These are phyloP conservation scores for Leccinum truebloodii DNA, from an alignment of 768 basidiomycete species.

Conservation along the genomic window DNA sequence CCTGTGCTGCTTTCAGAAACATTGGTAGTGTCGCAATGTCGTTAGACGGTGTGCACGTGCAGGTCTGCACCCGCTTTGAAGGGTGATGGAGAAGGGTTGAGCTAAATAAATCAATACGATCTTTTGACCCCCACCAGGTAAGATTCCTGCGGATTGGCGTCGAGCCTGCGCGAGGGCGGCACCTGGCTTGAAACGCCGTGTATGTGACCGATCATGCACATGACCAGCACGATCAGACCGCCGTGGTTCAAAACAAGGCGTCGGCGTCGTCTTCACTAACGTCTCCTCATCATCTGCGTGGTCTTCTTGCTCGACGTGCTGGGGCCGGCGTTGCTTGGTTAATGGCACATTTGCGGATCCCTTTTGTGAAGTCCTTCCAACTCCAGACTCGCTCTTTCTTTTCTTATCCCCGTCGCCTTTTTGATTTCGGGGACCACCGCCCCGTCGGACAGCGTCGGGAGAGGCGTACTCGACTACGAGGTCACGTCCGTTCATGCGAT, in stretches of 20 bases:
- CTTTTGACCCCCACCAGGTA: constrained; percentile 67
- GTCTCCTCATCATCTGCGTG: constrained; percentile 1
- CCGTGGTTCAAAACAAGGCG: constrained; percentile 3
- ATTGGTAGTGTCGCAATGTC: too few species aligned
- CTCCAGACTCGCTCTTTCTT: constrained; percentile 4
- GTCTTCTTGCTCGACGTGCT: constrained; percentile 6
- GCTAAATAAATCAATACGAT: constrained; percentile 43
- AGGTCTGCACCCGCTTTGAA: too few species aligned
- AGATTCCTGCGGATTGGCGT: constrained; percentile 73
- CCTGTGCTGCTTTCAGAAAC: too few species aligned
- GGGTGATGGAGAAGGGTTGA: too few species aligned
- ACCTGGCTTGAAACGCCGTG: constrained; percentile 65
- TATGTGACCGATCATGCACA: constrained; percentile 9
- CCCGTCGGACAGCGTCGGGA: constrained; percentile 82
- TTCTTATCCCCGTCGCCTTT: constrained; percentile 27
- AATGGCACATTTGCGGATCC: not conserved
- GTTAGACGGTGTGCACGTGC: too few species aligned
- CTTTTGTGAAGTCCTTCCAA: constrained; percentile 12
- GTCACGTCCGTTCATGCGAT: constrained; percentile 78
- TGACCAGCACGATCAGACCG: constrained; percentile 13
- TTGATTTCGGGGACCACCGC: constrained; percentile 41
- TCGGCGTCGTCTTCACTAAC: not conserved
- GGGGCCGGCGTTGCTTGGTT: constrained; percentile 8
- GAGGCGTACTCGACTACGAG: constrained; percentile 91
- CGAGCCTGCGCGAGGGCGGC: constrained; percentile 78